These are phyloP conservation scores for Xerocomellus intermedius DNA, from an alignment of 768 basidiomycete species.

Conservation along the genomic window DNA sequence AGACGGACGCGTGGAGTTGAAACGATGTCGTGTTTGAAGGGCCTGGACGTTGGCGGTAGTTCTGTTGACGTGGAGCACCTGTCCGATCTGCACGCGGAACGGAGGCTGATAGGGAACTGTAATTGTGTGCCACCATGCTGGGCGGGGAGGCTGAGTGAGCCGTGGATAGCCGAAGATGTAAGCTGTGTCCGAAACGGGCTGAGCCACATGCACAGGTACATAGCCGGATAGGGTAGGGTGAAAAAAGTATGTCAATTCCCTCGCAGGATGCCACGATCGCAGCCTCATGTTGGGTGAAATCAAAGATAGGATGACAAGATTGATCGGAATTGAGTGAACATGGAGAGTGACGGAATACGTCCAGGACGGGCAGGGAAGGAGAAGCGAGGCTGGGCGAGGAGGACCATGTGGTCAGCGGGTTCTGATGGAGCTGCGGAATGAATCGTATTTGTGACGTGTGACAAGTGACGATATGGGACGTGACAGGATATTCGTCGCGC, in stretches of 20 bases:
- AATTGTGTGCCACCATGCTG: background rate
- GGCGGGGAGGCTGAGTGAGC: background rate
- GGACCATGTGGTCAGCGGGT: conserved; percentile 14
- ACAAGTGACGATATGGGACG: conserved; percentile 6
- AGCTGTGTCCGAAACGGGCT: background rate
- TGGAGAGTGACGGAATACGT: background rate
- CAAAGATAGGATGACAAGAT: conserved; percentile 6
- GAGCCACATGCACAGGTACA: conserved; percentile 10
- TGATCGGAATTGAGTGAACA: background rate
- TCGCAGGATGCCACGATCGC: no score
- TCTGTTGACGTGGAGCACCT: background rate
- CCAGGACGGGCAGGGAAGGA: background rate
- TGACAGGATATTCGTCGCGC: conserved; percentile 6
- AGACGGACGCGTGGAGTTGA: background rate
- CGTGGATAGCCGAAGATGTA: background rate
- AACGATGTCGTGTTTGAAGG: background rate
- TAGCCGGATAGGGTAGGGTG: no score
- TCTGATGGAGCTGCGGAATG: conserved; percentile 10
- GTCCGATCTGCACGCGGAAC: background rate
- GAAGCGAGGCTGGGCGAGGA: background rate
- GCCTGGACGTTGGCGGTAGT: background rate
- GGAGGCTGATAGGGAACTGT: background rate
- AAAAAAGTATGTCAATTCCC: no score
- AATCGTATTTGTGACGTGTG: conserved; percentile 7
- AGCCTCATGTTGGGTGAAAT: background rate